Conservation (phyloP, 305 asterid species). For the Striga hermonthica region DNA sequence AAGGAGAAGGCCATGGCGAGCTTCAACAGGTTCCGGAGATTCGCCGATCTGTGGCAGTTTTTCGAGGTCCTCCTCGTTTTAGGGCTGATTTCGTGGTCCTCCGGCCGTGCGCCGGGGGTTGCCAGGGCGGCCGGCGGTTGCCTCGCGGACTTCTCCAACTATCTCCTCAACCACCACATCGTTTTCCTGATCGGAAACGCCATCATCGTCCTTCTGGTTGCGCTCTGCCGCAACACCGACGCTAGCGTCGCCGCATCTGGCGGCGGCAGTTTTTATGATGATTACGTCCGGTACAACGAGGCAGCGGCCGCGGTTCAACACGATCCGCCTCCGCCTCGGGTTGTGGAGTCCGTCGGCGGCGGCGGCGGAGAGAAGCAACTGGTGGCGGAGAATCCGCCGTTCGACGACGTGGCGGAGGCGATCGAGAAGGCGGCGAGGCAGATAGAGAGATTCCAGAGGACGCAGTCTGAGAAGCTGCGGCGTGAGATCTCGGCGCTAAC, state of each 20-base stretch:
- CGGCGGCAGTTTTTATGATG: constrained; percentile 38
- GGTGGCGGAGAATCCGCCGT: constrained; percentile 20
- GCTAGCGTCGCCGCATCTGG: constrained; percentile 3
- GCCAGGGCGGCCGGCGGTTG: constrained; percentile 30
- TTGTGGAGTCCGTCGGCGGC: background rate
- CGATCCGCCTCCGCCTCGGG: constrained; percentile 12
- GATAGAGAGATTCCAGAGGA: constrained; percentile 59
- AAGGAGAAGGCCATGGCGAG: constrained; percentile 45
- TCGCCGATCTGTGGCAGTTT: constrained; percentile 35
- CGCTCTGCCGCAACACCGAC: constrained; percentile 48
- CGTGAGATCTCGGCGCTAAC: constrained; percentile 44
- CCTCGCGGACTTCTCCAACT: constrained; percentile 28
- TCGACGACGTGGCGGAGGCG: constrained; percentile 45
- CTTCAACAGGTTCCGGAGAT: constrained; percentile 39
- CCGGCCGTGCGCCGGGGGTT: constrained; percentile 43
- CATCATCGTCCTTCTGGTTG: constrained; percentile 43
- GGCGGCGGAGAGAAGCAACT: constrained; percentile 40
- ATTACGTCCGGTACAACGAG: constrained; percentile 44
- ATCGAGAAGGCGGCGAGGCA: constrained; percentile 55
- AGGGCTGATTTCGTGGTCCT: constrained; percentile 54
- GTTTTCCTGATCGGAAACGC: constrained; percentile 71
- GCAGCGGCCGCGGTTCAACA: constrained; percentile 29
- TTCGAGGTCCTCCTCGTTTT: constrained; percentile 40
- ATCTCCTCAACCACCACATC: constrained; percentile 57
- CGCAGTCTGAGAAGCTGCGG: constrained; percentile 63